phyloP scores from a whole-genome alignment of 495 filamentous ascomycete genomes.

The Penicillium chermesinum region DNA sequence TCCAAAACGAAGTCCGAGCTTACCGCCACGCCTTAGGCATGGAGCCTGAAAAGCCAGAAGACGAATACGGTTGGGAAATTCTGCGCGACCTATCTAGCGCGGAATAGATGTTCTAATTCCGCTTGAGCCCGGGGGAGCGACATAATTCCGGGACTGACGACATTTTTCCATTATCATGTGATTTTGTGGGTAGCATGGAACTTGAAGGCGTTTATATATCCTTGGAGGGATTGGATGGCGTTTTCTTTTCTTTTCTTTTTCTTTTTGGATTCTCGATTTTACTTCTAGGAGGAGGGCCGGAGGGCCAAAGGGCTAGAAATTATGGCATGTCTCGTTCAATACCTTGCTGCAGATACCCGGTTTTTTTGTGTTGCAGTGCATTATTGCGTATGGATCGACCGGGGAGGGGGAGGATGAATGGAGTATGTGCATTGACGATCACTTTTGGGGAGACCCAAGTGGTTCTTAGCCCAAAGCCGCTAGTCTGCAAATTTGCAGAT shows the following conservation, averaged over 20 bases:
- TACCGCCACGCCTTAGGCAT: slow-evolving; percentile 49
- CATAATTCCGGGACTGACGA: slow-evolving; percentile 7
- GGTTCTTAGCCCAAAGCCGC: background rate
- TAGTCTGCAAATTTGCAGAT: background rate
- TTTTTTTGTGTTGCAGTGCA: background rate
- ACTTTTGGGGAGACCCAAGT: background rate
- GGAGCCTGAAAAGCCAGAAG: slow-evolving; percentile 48
- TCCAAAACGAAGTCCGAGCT: slow-evolving; percentile 53
- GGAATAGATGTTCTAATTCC: slow-evolving; percentile 22
- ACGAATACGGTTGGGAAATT: slow-evolving; percentile 51
- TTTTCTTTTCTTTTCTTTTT: background rate
- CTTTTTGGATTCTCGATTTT: too few species aligned
- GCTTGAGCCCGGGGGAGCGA: too few species aligned
- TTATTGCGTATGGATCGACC: background rate
- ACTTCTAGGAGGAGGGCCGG: too few species aligned
- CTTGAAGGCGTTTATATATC: background rate
- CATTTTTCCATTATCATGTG: background rate
- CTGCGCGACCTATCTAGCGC: slow-evolving; percentile 40
- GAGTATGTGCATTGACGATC: background rate
- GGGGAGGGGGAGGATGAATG: background rate
- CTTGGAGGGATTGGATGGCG: background rate
- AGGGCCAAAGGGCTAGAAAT: background rate
- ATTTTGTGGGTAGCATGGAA: background rate
- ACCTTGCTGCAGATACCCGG: background rate
- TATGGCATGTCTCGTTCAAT: too few species aligned